phyloP scores from a whole-genome alignment of 176 grass and related monocot genomes.

The Pharus latifolius region DNA sequence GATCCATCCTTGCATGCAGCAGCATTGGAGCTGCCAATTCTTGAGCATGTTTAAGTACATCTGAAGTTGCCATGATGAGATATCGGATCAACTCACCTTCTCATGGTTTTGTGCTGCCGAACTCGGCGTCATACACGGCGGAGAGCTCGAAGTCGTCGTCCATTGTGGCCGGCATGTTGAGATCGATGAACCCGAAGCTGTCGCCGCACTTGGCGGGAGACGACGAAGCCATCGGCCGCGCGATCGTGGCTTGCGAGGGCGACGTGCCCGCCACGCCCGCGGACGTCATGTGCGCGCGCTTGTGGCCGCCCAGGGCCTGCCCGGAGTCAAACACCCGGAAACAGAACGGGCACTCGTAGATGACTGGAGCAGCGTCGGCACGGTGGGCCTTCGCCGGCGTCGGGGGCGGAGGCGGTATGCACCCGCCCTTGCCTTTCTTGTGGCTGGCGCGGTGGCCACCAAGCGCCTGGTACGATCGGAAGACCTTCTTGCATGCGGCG shows the following conservation, averaged over 20 bases:
- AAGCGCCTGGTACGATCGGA: constrained; percentile 75
- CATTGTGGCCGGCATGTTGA: constrained; percentile 57
- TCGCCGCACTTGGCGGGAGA: constrained; percentile 20
- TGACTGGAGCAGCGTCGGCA: neutral
- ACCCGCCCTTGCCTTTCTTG: constrained; percentile 64
- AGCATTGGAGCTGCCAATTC: neutral
- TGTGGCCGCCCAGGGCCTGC: constrained; percentile 90
- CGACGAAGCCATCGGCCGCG: neutral
- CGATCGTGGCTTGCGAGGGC: neutral
- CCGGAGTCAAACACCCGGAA: constrained; percentile 69
- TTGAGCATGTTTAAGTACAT: neutral
- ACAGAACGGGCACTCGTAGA: constrained; percentile 85
- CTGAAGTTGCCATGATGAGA: neutral
- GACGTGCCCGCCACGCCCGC: neutral
- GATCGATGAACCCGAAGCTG: constrained; percentile 53
- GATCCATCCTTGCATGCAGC: neutral
- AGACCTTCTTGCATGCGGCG: constrained; percentile 63
- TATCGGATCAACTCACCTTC: constrained; percentile 1
- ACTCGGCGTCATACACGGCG: constrained; percentile 70
- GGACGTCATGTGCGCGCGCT: constrained; percentile 45
- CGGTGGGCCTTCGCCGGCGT: neutral
- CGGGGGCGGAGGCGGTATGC: constrained; percentile 10
- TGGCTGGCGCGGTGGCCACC: constrained; percentile 79
- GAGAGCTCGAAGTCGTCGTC: constrained; percentile 92
- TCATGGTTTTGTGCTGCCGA: constrained; percentile 22